Conservation (phyloP, 495 filamentous ascomycete genomes). For the Hamigera avellanea region DNA sequence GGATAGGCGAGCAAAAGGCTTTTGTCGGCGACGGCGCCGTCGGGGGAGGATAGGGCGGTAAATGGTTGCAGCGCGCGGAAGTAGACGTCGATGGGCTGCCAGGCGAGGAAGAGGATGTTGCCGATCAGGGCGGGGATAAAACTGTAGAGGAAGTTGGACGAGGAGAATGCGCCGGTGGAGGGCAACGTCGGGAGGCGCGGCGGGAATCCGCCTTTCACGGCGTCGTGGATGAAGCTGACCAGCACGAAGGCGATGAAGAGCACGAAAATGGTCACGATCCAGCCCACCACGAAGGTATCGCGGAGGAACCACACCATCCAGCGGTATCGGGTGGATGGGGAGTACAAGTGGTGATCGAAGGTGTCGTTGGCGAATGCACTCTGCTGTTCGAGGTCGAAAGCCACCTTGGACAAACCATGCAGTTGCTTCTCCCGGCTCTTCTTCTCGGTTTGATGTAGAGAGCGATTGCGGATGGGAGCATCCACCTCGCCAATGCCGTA, state of each 20-base stretch:
- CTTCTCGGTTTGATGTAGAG: slow-evolving; percentile 27
- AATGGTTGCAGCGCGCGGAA: slow-evolving; percentile 69
- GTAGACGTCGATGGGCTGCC: slow-evolving; percentile 65
- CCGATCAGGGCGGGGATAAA: slow-evolving; percentile 72
- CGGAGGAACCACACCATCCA: slow-evolving; percentile 74
- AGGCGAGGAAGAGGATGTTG: slow-evolving; percentile 62
- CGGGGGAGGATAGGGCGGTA: slow-evolving; percentile 44
- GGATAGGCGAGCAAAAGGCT: slow-evolving; percentile 68
- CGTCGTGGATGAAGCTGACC: slow-evolving; percentile 64
- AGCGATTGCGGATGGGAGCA: slow-evolving; percentile 42
- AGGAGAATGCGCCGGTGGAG: slow-evolving; percentile 55
- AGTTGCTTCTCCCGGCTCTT: slow-evolving; percentile 18
- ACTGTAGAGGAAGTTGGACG: slow-evolving; percentile 79
- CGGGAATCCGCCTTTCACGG: slow-evolving; percentile 54
- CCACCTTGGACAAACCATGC: slow-evolving; percentile 17
- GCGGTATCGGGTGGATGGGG: slow-evolving; percentile 40
- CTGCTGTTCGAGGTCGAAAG: slow-evolving; percentile 34
- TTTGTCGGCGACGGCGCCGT: slow-evolving; percentile 52
- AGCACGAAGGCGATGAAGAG: slow-evolving; percentile 63
- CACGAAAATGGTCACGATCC: slow-evolving; percentile 48
- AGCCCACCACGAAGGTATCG: slow-evolving; percentile 48
- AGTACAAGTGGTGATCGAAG: slow-evolving; percentile 32
- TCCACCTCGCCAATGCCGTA: slow-evolving; percentile 56
- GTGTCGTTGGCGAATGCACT: slow-evolving; percentile 17
- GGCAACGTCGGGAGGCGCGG: slow-evolving; percentile 54